Evolutionary conservation across 352 stramenopile species (phyloP).

Genomic region (Peronospora farinosa): DNA sequence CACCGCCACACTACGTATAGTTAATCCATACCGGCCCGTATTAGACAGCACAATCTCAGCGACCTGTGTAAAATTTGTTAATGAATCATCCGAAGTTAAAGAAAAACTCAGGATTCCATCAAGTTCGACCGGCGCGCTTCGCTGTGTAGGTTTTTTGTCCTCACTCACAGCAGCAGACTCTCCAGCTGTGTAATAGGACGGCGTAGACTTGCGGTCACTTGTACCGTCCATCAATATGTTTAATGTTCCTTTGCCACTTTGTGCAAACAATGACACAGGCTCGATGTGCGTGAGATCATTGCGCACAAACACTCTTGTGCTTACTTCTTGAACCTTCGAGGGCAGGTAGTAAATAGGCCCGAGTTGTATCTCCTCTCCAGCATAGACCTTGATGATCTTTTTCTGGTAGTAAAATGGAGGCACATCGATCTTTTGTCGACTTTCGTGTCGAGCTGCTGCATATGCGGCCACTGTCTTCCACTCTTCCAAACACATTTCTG

Average conservation of each 20-base stretch:
- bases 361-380: constrained; percentile 24
- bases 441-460: constrained; percentile 1
- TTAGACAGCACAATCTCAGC: constrained; percentile 23
- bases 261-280: constrained; percentile 29
- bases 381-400: constrained; percentile 22
- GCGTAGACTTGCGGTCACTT: neutral
- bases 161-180: neutral
- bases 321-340: constrained; percentile 28
- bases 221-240: constrained; percentile 11
- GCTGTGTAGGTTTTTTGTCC: neutral
- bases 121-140: constrained; percentile 1
- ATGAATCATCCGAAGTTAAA: constrained; percentile 4
- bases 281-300: constrained; percentile 69
- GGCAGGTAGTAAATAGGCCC: constrained; percentile 66
- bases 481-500: constrained; percentile 29
- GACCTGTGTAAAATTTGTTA: constrained; percentile 15
- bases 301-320: constrained; percentile 40
- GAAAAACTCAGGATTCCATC: constrained; percentile 19
- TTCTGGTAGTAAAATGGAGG: constrained; percentile 37
- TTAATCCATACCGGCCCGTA: constrained; percentile 19
- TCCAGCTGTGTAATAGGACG: constrained; percentile 1
- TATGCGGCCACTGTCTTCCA: constrained; percentile 28
- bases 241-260: constrained; percentile 38
- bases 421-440: constrained; percentile 10
- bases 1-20: constrained; percentile 14